Percentiles rank a stretch among this genome's conserved stretches.
phyloP scores from a whole-genome alignment of 345 rosid species.

The Lepidium didymum region DNA sequence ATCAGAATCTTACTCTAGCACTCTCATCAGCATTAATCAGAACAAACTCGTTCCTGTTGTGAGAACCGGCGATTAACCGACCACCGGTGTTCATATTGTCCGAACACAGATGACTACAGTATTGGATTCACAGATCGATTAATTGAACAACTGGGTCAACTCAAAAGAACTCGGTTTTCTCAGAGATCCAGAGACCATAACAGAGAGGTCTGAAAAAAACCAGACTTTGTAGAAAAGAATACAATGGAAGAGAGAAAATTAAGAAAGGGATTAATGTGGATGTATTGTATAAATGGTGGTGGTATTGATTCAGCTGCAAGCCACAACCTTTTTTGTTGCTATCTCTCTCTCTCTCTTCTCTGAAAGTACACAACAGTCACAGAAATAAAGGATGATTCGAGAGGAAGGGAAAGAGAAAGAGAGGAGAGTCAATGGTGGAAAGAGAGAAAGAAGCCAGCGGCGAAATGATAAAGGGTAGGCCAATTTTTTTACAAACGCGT shows the following conservation, averaged over 20 bases:
- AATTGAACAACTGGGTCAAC: conserved; percentile 7
- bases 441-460: conserved; percentile 7
- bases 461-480: conserved; percentile 17
- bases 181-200: conserved; percentile 35
- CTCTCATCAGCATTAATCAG: conserved; percentile 93
- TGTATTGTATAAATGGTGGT: conserved; percentile 2
- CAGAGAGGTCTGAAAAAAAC: conserved; percentile 8
- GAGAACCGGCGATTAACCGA: conserved; percentile 94
- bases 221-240: background rate
- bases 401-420: conserved; percentile 11
- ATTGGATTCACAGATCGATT: conserved; percentile 17
- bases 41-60: conserved; percentile 93
- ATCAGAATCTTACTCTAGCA: conserved; percentile 52
- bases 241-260: background rate
- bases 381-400: conserved; percentile 26
- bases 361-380: conserved; percentile 28
- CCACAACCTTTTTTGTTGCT: conserved; percentile 4
- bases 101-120: conserved; percentile 4
- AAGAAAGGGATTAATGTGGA: conserved; percentile 3
- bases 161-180: conserved; percentile 4
- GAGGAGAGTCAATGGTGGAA: conserved; percentile 22
- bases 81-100: conserved; percentile 80
- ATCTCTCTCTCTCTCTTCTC: conserved; percentile 14
- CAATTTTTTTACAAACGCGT: conserved; percentile 27
- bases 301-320: conserved; percentile 39